Evolutionary conservation across 805 yeast genomes (phyloP), one percentile per base, ranked within the genome.

Genomic region (Torulaspora gathmanii): DNA sequence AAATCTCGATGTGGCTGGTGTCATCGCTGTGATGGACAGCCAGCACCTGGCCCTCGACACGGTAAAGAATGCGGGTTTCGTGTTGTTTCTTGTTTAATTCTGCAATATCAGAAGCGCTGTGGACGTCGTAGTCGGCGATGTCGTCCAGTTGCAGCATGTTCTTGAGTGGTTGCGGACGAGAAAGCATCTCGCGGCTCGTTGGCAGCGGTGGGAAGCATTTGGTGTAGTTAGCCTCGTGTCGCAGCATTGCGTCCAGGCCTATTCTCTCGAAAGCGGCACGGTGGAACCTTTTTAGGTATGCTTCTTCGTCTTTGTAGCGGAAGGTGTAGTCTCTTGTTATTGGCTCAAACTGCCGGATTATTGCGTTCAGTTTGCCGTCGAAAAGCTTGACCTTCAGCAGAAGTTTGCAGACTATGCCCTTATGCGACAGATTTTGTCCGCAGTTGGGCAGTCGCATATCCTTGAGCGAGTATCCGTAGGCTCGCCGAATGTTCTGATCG

Each of bases 331-430:
- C 7, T 31, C 34, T 31, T 20, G 48, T 42, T 2, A 57, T 37
- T 2, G 59, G 59, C 7, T 29, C 46, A 33, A 57, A 55, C 5
- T 49, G 47, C 16, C 58, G 44, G 3, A 49, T 46, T 19, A 61
- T 52, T 2, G 60, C 52, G 34, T 57, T 56, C 29, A 61, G 34
- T 42, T 46, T 54, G 28, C 51, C 55, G 9, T 48, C 40, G 37
- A 40, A 61, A 0, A 56, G 22, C 28, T 53, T 46, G 9, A 46
- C 45, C 33, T 57, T 60, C 3, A 60, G 28, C 6, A 49, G 38
- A 33, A 63, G 17, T 29, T 52, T 47, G 44, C 63, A 58, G 2
- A 63, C 48, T 9, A 63, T 59, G 23, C 65, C 64, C 12, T 45
- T 41, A 13, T 47, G 49, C 1, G 64, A 50, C 11, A 60, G 33